Evolutionary conservation across 2,329 filamentous ascomycete species (phyloP), one percentile per base, ranked within the genome.

Genomic region (Bipolaris zeicola): DNA sequence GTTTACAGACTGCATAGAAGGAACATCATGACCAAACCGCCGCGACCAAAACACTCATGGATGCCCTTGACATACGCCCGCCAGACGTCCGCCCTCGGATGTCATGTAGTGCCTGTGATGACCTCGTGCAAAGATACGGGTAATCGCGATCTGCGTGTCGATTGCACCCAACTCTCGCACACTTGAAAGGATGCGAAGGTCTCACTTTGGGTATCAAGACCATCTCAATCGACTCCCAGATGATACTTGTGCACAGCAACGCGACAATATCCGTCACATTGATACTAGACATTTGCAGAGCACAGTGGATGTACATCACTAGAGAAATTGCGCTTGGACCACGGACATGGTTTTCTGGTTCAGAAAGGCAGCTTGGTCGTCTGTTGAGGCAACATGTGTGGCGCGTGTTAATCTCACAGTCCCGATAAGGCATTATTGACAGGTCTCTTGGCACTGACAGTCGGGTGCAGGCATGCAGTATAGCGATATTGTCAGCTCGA

Each of bases 371-470:
- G 13, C 8, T 44, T 28, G n/a, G 10, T 6, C n/a, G 31, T 14
- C n/a, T 33, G 42, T 44, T 20, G 46, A 51, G 36, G 42, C 31
- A 56, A 16, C 24, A 43, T 22, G 36, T 14, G 46, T 53, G 43
- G 49, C 43, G 43, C 54, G 47, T 13, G n/a, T 31, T 31, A 41
- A 56, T 48, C 33, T 42, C 31, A 36, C 16, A 43, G 37, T 20
- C 48, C 52, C 57, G 46, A 49, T 33, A 31, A 55, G 57, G 48
- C 52, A 49, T 52, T 57, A 47, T 59, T 50, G 53, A 44, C 36
- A 47, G 24, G 37, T 11, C 24, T 10, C 34, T 47, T 51, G 48
- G 43, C 37, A 39, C 13, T 46, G 20, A 26, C 18, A 13, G 20
- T 14, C 18, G 38, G 18, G 11, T 22, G 20, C 13, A 5, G 11